These are phyloP conservation scores for Linum trigynum DNA, from an alignment of 345 rosid genomes.

Conservation along the genomic window DNA sequence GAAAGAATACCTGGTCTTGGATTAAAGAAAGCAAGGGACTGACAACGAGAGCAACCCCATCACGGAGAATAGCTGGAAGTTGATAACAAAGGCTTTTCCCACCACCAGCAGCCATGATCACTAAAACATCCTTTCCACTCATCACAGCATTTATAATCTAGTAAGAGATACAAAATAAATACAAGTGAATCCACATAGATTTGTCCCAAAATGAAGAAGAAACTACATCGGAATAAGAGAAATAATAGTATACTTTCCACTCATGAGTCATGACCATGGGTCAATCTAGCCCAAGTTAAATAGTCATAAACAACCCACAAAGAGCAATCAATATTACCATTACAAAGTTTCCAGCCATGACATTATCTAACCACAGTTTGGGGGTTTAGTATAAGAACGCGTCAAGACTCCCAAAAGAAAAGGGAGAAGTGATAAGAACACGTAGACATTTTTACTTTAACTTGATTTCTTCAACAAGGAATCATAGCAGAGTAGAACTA, in stretches of 20 bases:
- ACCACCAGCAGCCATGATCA: constrained; percentile 97
- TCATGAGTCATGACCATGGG: no score
- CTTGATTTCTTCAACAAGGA: no score
- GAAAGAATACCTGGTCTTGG: constrained; percentile 76
- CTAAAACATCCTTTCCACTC: constrained; percentile 77
- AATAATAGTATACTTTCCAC: background rate
- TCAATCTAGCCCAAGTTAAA: no score
- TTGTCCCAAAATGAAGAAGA: background rate
- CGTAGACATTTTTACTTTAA: no score
- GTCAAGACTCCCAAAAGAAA: no score
- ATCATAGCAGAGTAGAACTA: no score
- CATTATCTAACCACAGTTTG: no score
- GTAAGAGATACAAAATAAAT: constrained; percentile 5
- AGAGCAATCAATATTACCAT: background rate
- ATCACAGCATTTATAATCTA: constrained; percentile 80
- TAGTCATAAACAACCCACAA: background rate
- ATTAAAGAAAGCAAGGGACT: constrained; percentile 89
- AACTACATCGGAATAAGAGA: background rate
- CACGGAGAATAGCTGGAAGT: constrained; percentile 72
- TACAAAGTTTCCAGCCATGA: background rate
- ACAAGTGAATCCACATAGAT: constrained; percentile 5
- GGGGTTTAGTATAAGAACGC: no score
- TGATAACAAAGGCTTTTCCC: constrained; percentile 98
- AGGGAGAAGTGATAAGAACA: no score
- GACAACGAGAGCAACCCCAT: constrained; percentile 73